Conservation (phyloP, 805 yeast genomes). For the Tetrapisispora namnaoensis region DNA sequence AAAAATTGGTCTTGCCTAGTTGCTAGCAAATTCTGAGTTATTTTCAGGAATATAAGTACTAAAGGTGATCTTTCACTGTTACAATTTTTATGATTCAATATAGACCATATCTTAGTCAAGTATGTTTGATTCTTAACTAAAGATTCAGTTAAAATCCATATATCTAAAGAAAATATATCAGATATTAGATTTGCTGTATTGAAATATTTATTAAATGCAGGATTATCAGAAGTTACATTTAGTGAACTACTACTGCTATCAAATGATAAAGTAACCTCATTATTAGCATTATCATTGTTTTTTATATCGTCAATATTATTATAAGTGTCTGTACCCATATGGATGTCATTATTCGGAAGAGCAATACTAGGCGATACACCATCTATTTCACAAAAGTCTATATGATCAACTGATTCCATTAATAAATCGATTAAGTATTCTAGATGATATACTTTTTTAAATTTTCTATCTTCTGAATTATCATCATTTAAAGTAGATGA, state of each 20-base stretch:
- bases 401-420: slow-evolving; percentile 17
- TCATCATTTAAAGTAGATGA: not conserved
- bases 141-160: slow-evolving; percentile 85
- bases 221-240: not conserved
- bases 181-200: slow-evolving; percentile 35
- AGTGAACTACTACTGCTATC: slow-evolving; percentile 15
- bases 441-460: slow-evolving; percentile 17
- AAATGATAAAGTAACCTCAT: not conserved
- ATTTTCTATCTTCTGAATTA: not conserved
- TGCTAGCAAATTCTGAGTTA: slow-evolving; percentile 77
- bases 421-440: slow-evolving; percentile 26
- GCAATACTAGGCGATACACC: not conserved
- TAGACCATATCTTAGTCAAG: slow-evolving; percentile 65
- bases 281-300: slow-evolving; percentile 1
- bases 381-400: slow-evolving; percentile 7
- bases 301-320: slow-evolving; percentile 5
- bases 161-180: slow-evolving; percentile 79
- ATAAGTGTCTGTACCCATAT: not conserved
- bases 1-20: slow-evolving; percentile 45
- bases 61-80: slow-evolving; percentile 62
- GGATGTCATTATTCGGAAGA: not conserved
- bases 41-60: slow-evolving; percentile 76
- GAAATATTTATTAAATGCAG: slow-evolving; percentile 5
- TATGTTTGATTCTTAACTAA: slow-evolving; percentile 63
- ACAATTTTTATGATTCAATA: slow-evolving; percentile 46